Conservation (phyloP, 2,329 filamentous ascomycete species). For the Pseudogymnoascus sp. region DNA sequence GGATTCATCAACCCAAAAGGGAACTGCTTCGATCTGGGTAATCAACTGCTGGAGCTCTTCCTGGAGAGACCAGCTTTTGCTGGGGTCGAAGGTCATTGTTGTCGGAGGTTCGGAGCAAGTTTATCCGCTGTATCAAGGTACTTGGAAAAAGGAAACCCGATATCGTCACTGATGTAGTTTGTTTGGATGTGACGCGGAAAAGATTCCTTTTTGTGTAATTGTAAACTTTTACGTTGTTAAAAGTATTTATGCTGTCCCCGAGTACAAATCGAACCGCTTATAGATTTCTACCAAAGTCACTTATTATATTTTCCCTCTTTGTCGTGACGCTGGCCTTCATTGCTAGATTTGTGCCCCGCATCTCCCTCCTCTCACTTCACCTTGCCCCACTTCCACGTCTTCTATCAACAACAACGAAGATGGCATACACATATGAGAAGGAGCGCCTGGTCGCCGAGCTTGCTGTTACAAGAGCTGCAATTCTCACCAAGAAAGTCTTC, state of each 20-base stretch:
- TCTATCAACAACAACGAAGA: conserved; percentile 25
- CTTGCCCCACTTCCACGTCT: conserved; percentile 18
- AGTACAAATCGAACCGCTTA: not conserved
- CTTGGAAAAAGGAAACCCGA: not conserved
- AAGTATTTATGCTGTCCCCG: not conserved
- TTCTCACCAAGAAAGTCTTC: conserved; percentile 72
- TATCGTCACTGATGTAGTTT: conserved; percentile 4
- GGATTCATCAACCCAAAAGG: not conserved
- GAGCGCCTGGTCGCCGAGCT: conserved; percentile 81
- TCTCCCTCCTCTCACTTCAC: conserved; percentile 25
- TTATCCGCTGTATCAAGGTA: not conserved
- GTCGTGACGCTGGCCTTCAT: conserved; percentile 26
- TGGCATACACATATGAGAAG: conserved; percentile 50
- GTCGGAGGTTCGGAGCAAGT: not conserved
- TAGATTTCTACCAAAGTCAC: conserved; percentile 11
- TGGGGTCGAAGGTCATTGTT: not conserved
- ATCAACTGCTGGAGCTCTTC: conserved; percentile 5
- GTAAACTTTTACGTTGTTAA: not conserved
- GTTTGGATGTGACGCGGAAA: not conserved
- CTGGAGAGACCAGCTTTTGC: conserved; percentile 7
- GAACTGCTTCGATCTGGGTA: not conserved
- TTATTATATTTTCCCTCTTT: conserved; percentile 22
- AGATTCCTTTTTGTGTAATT: not conserved
- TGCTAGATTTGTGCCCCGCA: conserved; percentile 23
- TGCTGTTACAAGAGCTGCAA: conserved; percentile 74